Base-by-base conservation (phyloP, 2,329 filamentous ascomycete genomes). In the Fusarium coicis region DNA sequence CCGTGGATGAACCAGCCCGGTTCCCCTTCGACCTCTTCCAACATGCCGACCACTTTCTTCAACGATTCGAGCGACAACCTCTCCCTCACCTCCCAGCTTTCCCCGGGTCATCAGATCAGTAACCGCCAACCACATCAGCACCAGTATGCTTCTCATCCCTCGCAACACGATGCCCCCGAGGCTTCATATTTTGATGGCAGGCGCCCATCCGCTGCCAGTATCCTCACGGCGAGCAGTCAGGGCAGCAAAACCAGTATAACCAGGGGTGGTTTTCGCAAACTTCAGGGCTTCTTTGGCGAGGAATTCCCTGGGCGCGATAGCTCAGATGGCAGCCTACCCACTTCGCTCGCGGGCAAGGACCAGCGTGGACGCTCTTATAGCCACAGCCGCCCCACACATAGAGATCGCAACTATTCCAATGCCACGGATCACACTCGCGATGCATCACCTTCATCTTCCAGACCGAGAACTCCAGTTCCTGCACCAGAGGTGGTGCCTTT, bases 401-500 rank as follows among this genome's bases (percentile, higher is more conserved):
- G 94, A 72, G 92, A 93, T 79, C 91, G 95, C 78, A 95, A 96
- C 81, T 93, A 94, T 81, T 98, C 95, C 58, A 91, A 90, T 82
- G 90, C 89, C 59, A 91, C 90, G 60, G 90, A 96, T 79, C 89
- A 92, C 76, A 92, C 91, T 73, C 87, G 91, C 68, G 92, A 95
- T 72, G 88, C 87, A 50, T 97, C 95, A 59, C 94, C 94, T 44
- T 88, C 89, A 58, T 90, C 90, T 37, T 95, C 93, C 34, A 88
- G 94, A 74, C 94, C 95, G 53, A 89, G 93, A 76, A 97, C 94
- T n/a, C 95, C 95, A 18, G 87, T 95, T 57, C 93, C 93, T 46
- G 94, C 93, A 18, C 96, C 94, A 78, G 96, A 98, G 83, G 95
- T 99, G 65, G 96, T 97, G 43, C 96, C 96, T n/a, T 99, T 97